Evolutionary conservation across 2,329 filamentous ascomycete genomes (phyloP).

Genomic region (Amauroascus niger): DNA sequence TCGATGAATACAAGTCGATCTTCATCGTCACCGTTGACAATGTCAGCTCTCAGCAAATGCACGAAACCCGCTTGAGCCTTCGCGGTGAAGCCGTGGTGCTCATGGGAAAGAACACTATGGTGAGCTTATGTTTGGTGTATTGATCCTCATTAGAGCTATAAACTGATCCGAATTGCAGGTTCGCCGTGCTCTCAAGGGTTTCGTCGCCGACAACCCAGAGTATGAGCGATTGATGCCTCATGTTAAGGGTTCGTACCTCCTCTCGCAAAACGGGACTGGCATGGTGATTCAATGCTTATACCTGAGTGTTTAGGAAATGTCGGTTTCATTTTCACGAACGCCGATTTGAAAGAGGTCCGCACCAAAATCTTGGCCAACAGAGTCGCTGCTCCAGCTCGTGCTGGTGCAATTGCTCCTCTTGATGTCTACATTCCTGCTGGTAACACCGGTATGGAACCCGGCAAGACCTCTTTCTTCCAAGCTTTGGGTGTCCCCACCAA

Average conservation of each 20-base stretch:
- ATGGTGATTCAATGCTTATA: not conserved
- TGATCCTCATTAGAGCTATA: not conserved
- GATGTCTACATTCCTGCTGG: conserved; percentile 95
- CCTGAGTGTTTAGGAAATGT: conserved; percentile 62
- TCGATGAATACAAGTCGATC: conserved; percentile 93
- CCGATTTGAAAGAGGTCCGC: conserved; percentile 81
- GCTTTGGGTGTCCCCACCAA: conserved; percentile 99
- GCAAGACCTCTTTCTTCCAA: conserved; percentile 99
- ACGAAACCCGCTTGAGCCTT: conserved; percentile 93
- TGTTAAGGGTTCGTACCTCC: conserved; percentile 59
- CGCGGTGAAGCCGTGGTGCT: conserved; percentile 87
- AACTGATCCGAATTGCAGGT: conserved; percentile 45
- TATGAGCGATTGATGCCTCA: conserved; percentile 95
- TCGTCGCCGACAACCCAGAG: conserved; percentile 81
- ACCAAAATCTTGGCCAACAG: conserved; percentile 94
- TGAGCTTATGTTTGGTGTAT: conserved; percentile 44
- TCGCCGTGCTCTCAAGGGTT: conserved; percentile 94
- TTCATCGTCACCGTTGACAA: conserved; percentile 98
- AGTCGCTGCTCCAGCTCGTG: conserved; percentile 94
- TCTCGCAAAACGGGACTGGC: not conserved
- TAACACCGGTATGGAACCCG: conserved; percentile 99
- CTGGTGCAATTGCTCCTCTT: conserved; percentile 83
- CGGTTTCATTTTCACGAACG: conserved; percentile 99
- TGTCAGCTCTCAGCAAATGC: conserved; percentile 99
- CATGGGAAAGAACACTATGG: conserved; percentile 99